Evolutionary conservation across 148 eudicot genomes (phyloP), one percentile per base, ranked within the genome.

Genomic region (Cornus kousa): DNA sequence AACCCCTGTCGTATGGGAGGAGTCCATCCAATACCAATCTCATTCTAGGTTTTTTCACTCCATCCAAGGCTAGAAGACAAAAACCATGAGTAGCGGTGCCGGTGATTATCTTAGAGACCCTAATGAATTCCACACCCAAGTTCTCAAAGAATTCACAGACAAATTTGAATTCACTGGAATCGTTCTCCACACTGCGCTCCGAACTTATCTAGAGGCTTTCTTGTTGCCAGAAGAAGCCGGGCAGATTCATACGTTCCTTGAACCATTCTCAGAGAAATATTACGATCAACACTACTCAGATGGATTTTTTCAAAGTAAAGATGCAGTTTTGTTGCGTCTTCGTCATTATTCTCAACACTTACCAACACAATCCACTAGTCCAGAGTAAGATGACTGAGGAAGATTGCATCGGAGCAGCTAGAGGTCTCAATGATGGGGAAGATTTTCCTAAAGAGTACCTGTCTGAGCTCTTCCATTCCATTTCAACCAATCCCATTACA

Each of bases 341-440:
- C 22, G 75, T 96, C 43, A 94, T 96, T 70, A 96, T 96, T 98
- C 85, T 96, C 67, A 96, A 96, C 86, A 96, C 99, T 5, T 98
- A 96, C 80, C 98, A 92, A 55, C 98, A 96, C 72, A 96, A 96
- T 70, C 98, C 98, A 8, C 99, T 93, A 75, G 99, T 96, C 31
- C 93, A 96, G 89, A 96, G 90, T 81, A 96, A 96, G 80, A 96
- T 96, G 99, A 92, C 99, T 1, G 99, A 96, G 80, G 99, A 96
- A 10, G 99, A 96, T 75, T 96, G 93, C 60, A 90, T 96, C 40
- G 85, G 73, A 96, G 93, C 87, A 96, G 93, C 64, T 28, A 77
- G 99, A 80, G 92, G 90, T 37, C 92, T 93, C 39, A 96, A 96
- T 65, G 93, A 88, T 1, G 98, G 97, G 7, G 88, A 92, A 76